Base-by-base conservation (phyloP, 352 stramenopile genomes). In the Hyaloperonospora arabidopsidis region DNA sequence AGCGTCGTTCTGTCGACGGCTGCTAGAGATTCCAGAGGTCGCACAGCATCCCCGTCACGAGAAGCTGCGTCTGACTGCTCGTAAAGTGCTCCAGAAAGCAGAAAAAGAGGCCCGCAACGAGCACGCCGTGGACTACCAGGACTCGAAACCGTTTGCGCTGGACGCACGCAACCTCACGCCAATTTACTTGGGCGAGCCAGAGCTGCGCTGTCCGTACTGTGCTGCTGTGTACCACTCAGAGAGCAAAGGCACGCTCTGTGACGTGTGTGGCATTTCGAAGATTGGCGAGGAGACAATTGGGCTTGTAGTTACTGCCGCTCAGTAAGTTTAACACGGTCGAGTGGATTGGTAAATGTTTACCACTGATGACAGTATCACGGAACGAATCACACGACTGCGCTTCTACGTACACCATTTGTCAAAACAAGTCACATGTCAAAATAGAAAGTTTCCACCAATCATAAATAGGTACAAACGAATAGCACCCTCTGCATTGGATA, bases 21-120 rank as follows among this genome's bases (percentile, higher is more conserved):
- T 99, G 65, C 74, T 99, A 19, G 96, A 99, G 65, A 93, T 99
- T 45, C 94, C 92, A 28, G 96, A 99, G 62, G 96, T 98, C 32
- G 92, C 85, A 47, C 67, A 71, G 19, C 77, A 88, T 54, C 74
- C 80, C 12, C 80, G 80, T 21, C 96, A 93, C 63, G 93, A 98
- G 71, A 95, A 98, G 65, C 79, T 99, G 18, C 87, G 89, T 44
- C 70, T 93, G 52, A 99, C 98, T 65, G 83, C 79, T 7, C 90
- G 86, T 40, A 98, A 98, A 75, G 95, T 99, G 22, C 78, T 99
- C 50, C 88, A 98, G 74, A 98, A 98, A 74, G 96, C 87, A 50
- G 96, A 99, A 76, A 95, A 99, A 74, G 97, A 99, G 68, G 97
- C 92, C 43, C 88, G 96, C 44, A 99, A 99, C 72, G 96, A 98